Conservation (phyloP, 2,329 filamentous ascomycete genomes). For the Acarospora socialis region DNA sequence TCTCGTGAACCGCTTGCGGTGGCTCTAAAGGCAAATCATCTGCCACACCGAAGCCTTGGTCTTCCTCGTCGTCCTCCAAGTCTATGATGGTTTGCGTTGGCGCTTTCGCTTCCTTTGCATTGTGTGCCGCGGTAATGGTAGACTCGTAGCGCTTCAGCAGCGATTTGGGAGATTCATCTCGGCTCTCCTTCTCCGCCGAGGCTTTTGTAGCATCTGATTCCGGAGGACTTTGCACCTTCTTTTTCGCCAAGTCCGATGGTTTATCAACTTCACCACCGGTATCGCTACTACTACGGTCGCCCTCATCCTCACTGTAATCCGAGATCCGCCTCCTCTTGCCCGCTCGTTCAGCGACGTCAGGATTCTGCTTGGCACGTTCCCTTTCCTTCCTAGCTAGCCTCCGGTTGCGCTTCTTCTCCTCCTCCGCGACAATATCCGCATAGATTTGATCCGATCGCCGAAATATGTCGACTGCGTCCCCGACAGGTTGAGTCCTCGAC, state of each 20-base stretch:
- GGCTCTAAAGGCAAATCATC: not conserved
- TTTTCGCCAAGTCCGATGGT: not conserved
- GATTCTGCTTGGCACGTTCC: slow-evolving; percentile 9
- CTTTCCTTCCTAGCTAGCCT: slow-evolving; percentile 10
- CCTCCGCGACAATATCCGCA: slow-evolving; percentile 29
- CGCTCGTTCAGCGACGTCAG: slow-evolving; percentile 14
- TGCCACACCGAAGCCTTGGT: not conserved
- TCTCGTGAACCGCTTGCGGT: not conserved
- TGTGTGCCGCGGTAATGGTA: not conserved
- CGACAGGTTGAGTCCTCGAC: slow-evolving; percentile 22
- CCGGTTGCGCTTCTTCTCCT: slow-evolving; percentile 20
- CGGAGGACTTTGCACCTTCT: not conserved
- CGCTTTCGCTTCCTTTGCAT: slow-evolving; percentile 2
- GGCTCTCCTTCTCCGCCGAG: not conserved
- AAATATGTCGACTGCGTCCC: slow-evolving; percentile 31
- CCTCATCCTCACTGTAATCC: slow-evolving; percentile 19
- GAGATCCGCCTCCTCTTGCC: slow-evolving; percentile 20
- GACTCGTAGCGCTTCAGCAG: slow-evolving; percentile 10
- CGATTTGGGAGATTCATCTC: not conserved
- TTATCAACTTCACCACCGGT: too few relatives aligned
- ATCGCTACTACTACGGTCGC: slow-evolving; percentile 13
- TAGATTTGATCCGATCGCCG: slow-evolving; percentile 34
- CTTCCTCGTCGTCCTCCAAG: slow-evolving; percentile 11
- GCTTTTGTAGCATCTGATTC: not conserved
- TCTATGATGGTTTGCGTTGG: slow-evolving; percentile 10